Evolutionary conservation across 768 basidiomycete genomes (phyloP).

Genomic region (Hygrocybe coccinea): DNA sequence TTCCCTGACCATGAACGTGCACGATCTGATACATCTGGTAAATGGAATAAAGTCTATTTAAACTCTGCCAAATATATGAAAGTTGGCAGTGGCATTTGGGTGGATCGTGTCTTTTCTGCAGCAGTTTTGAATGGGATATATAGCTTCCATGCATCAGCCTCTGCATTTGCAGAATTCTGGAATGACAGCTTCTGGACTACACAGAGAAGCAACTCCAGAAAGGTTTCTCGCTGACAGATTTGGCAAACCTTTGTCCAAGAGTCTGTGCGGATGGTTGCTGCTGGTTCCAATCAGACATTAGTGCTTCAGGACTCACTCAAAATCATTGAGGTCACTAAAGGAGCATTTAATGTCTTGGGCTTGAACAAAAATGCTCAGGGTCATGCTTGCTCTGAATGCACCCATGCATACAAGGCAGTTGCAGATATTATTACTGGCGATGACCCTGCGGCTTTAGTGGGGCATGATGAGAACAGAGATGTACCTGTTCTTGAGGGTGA

Average conservation of each 20-base stretch:
- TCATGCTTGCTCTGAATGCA: constrained; percentile 10
- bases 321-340: constrained; percentile 7
- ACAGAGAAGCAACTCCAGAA: neutral
- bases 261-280: constrained; percentile 15
- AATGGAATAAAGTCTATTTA: constrained; percentile 6
- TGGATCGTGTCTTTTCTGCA: constrained; percentile 13
- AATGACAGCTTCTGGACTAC: constrained; percentile 8
- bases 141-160: constrained; percentile 17
- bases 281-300: neutral
- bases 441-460: neutral
- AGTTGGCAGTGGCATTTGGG: constrained; percentile 12
- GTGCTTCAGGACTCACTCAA: constrained; percentile 3
- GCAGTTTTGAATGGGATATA: constrained; percentile 16
- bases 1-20: constrained; percentile 19
- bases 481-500: neutral
- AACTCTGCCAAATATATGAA: constrained; percentile 13
- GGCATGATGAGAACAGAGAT: constrained; percentile 5
- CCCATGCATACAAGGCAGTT: constrained; percentile 7
- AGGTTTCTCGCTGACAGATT: constrained; percentile 9
- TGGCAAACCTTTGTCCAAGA: constrained; percentile 22
- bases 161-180: constrained; percentile 15
- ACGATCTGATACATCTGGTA: neutral
- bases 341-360: constrained; percentile 5
- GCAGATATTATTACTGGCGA: constrained; percentile 2
- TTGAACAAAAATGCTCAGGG: neutral